Evolutionary conservation across 2,329 filamentous ascomycete genomes (phyloP), one percentile per base, ranked within the genome.

Genomic region (Gaeumannomyces tritici): DNA sequence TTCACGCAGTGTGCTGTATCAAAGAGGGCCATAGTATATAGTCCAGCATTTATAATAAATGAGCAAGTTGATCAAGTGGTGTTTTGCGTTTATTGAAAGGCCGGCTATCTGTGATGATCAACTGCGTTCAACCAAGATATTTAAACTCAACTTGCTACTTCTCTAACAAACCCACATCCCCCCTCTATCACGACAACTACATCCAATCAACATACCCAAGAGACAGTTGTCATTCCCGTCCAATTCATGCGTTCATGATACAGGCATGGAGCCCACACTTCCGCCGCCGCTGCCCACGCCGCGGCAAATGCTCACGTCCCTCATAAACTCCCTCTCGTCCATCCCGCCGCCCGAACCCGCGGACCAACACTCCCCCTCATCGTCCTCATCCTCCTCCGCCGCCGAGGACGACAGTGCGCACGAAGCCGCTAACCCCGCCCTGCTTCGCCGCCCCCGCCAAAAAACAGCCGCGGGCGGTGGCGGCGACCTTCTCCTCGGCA

Each of bases 281-380:
- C 27, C 65, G 29, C 18, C 55, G 9, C 51, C 72, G 63, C 66
- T 78, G 65, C 67, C 80, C 63, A 68, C 75, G 63, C 68, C 79
- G 6, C 73, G 76, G 51, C 72, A 77, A 12, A 67, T 86, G 4
- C 72, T 86, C 21, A 80, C 79, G 8, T 74, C 77, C 6, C 77
- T 87, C 61, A 71, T 84, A 65, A 71, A 73, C 64, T 72, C 75
- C 33, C 74, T 84, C 62, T 59, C 73, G 28, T 60, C 64, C 63
- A 72, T 72, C 60, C 71, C 72, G 57, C 59, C 64, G 27, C 60
- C 63, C 58, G 33, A 60, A 57, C 61, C 64, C 0, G 2, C 31
- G 51, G 59, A 1, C 55, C 1, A 33, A 11, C 31, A 8, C 1
- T 8, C 31, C 31, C 15, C 57, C 47, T 9, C n/a, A 61, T n/a